Percentiles rank a stretch among this genome's conserved stretches.
Conservation (phyloP, 371 early-diverging fungal genomes). For the Apophysomyces trapeziformis region DNA sequence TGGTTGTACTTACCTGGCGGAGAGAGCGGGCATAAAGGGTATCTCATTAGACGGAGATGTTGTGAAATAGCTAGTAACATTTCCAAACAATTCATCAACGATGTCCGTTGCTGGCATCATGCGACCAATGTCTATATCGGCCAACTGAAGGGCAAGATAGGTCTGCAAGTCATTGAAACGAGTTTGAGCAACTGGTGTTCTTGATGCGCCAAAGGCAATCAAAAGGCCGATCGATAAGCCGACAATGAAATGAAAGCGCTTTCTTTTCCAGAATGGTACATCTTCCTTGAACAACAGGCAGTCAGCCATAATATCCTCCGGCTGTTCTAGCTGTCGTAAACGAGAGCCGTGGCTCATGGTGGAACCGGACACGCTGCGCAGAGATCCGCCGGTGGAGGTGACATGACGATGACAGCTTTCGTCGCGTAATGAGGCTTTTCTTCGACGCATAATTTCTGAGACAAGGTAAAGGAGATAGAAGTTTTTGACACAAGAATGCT, state of each 20-base stretch:
- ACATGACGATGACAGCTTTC: too few relatives aligned
- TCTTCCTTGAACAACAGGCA: conserved; percentile 21
- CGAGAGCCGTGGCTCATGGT: background rate
- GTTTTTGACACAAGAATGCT: background rate
- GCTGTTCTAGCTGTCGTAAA: conserved; percentile 12
- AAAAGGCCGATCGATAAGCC: conserved; percentile 37
- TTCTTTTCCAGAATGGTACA: conserved; percentile 38
- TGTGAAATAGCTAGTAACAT: conserved; percentile 62
- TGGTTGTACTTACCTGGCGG: conserved; percentile 36
- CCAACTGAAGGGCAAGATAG: conserved; percentile 44
- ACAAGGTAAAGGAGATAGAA: background rate
- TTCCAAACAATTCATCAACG: conserved; percentile 73
- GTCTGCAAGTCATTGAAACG: conserved; percentile 44
- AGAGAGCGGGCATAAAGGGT: conserved; percentile 54
- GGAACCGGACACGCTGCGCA: background rate
- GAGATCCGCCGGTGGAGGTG: background rate
- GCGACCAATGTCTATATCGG: conserved; percentile 68
- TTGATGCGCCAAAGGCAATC: conserved; percentile 28
- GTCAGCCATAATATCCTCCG: conserved; percentile 36
- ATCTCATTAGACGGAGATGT: conserved; percentile 52
- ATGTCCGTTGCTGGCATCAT: conserved; percentile 69
- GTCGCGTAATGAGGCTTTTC: background rate
- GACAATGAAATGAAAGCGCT: conserved; percentile 45
- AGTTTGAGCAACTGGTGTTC: conserved; percentile 44
- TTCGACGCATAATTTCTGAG: background rate